These are phyloP conservation scores for Podospora australis DNA, from an alignment of 495 filamentous ascomycete species.

Conservation along the genomic window DNA sequence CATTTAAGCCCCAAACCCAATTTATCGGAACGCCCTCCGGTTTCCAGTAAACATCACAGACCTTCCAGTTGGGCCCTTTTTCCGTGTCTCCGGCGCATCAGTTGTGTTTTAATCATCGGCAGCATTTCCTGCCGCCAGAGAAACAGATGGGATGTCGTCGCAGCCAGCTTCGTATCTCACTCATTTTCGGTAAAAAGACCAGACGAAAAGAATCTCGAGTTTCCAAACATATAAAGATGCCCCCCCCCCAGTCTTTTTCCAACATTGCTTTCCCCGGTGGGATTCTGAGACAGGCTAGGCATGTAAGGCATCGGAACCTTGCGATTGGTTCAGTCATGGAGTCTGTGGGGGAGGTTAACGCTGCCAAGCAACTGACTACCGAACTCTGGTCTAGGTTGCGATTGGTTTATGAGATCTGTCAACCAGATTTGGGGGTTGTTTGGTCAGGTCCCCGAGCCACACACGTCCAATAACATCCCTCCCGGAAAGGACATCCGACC, in stretches of 20 bases:
- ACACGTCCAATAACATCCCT: background rate
- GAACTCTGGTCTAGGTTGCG: constrained; percentile 4
- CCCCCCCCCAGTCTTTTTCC: too few species aligned
- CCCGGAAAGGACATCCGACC: constrained; percentile 2
- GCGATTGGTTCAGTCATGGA: constrained; percentile 4
- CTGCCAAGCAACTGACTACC: background rate
- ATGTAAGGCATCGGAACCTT: constrained; percentile 3
- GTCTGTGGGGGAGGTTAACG: constrained; percentile 2
- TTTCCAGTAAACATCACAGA: too few species aligned
- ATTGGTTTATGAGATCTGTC: constrained; percentile 13
- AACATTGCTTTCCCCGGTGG: too few species aligned
- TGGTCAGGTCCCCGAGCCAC: constrained; percentile 2
- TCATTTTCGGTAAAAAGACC: too few species aligned
- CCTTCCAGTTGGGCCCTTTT: too few species aligned
- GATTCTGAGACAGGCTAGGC: background rate
- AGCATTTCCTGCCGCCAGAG: too few species aligned
- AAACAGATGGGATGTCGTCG: too few species aligned
- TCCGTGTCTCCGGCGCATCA: too few species aligned
- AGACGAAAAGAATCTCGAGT: too few species aligned
- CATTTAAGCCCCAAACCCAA: constrained; percentile 5
- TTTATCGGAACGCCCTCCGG: constrained; percentile 12
- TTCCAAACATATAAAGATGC: too few species aligned
- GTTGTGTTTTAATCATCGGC: too few species aligned
- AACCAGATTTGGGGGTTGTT: background rate
- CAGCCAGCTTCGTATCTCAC: too few species aligned